These are phyloP conservation scores for Globisporangium heterothallicum DNA, from an alignment of 352 stramenopile genomes.

Conservation along the genomic window DNA sequence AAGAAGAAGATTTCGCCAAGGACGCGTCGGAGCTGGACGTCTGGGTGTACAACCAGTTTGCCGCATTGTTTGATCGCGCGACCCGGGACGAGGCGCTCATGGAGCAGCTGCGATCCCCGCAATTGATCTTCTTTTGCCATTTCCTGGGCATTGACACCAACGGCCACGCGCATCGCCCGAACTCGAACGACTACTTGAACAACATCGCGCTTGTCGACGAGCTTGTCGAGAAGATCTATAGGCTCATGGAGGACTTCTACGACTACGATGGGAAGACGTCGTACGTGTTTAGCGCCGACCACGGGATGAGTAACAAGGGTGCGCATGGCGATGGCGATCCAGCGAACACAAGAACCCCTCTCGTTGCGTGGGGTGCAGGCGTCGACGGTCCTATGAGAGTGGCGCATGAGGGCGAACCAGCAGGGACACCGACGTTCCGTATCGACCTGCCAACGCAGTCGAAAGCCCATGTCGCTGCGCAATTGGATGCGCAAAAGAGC, in stretches of 20 bases:
- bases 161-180: conserved; percentile 74
- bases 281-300: conserved; percentile 82
- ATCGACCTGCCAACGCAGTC: conserved; percentile 75
- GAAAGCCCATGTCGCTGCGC: conserved; percentile 41
- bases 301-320: conserved; percentile 82
- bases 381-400: conserved; percentile 30
- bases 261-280: conserved; percentile 58
- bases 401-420: not conserved
- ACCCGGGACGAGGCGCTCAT: conserved; percentile 19
- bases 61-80: conserved; percentile 34
- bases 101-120: conserved; percentile 25
- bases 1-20: conserved; percentile 81
- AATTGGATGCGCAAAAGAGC: conserved; percentile 43
- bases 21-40: conserved; percentile 70
- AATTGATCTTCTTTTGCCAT: conserved; percentile 77
- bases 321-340: conserved; percentile 79
- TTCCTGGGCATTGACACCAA: conserved; percentile 86
- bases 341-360: conserved; percentile 72
- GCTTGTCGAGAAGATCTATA: conserved; percentile 54
- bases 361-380: conserved; percentile 74
- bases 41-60: conserved; percentile 63
- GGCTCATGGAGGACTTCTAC: conserved; percentile 63
- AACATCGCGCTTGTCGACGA: conserved; percentile 84
- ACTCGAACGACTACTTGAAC: conserved; percentile 71
- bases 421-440: conserved; percentile 20